Base-by-base conservation (phyloP, 192 early-diverging fungal genomes). In the Fimicolochytrium jonesii region DNA sequence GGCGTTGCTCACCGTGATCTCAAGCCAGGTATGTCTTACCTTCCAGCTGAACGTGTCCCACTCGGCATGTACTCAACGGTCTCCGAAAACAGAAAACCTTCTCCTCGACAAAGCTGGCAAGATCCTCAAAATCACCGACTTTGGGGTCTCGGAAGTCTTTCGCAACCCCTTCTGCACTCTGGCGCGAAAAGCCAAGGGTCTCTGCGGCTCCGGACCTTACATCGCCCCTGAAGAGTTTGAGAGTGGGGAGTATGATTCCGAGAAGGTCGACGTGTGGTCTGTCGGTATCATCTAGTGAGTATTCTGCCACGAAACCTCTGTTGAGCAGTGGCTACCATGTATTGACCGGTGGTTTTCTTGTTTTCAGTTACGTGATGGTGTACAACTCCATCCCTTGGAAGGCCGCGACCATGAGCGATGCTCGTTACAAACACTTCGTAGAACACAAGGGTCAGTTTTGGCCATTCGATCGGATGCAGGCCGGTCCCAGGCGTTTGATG, bases 1-100 rank as follows among this genome's bases (percentile, higher is more conserved):
- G 96, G 96, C 59, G 95, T 98, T n/a, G 92, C 92, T 49, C 96
- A 98, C 73, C 86, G 93, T 23, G 93, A 97, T 61, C 72, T 97
- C 54, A 95, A 97, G 59, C 86, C 93, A 18, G 87, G 89, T 48
- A 29, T 5, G 42, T 73, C 43, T 57, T 43, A 23, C 42, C 26
- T 37, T 11, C n/a, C 17, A 67, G 25, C 28, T 50, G n/a, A n/a
- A n/a, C n/a, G 13, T 64, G 28, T 17, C 59, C 20, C 0, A 39
- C 28, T 60, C n/a, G 23, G 15, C 29, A 1, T 17, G 9, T 33
- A n/a, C n/a, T n/a, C n/a, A n/a, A n/a, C n/a, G n/a, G n/a, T n/a
- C n/a, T n/a, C n/a, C n/a, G n/a, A n/a, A n/a, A n/a, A n/a, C n/a
- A 3, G 92, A 98, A 73, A 98, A 98, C 74, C 56, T 97, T 30